Evolutionary conservation across 495 filamentous ascomycete species (phyloP).

Genomic region (Penicillium bovifimosum): DNA sequence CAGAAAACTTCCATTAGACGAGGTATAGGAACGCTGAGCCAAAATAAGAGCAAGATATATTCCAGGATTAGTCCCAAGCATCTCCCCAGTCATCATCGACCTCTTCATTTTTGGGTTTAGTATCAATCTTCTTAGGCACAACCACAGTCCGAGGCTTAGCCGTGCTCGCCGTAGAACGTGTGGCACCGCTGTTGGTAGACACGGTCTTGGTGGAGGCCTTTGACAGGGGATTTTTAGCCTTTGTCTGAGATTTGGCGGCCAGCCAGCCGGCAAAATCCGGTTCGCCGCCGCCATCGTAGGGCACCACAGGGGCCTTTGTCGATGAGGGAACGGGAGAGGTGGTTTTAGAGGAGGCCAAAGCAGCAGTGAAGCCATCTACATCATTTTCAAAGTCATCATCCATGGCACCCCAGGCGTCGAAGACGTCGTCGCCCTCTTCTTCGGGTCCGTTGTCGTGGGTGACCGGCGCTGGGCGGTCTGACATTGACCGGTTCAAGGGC

Average conservation of each 20-base stretch:
- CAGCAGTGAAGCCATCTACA: slow-evolving; percentile 44
- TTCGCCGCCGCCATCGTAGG: slow-evolving; percentile 77
- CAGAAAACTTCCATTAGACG: not conserved
- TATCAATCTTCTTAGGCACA: slow-evolving; percentile 44
- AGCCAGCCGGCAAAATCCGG: slow-evolving; percentile 94
- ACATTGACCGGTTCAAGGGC: slow-evolving; percentile 38
- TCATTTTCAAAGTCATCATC: slow-evolving; percentile 55
- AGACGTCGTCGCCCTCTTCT: slow-evolving; percentile 51
- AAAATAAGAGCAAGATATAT: not conserved
- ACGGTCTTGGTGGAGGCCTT: slow-evolving; percentile 65
- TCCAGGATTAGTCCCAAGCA: slow-evolving; percentile 44
- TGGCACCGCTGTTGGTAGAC: slow-evolving; percentile 23
- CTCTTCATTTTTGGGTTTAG: slow-evolving; percentile 45
- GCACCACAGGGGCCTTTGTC: slow-evolving; percentile 32
- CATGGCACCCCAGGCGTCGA: slow-evolving; percentile 69
- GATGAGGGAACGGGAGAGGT: slow-evolving; percentile 27
- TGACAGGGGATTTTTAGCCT: slow-evolving; percentile 63
- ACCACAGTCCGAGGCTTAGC: slow-evolving; percentile 37
- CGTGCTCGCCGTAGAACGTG: slow-evolving; percentile 29
- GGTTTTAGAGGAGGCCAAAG: slow-evolving; percentile 31
- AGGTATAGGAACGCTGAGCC: not conserved
- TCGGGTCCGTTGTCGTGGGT: slow-evolving; percentile 30
- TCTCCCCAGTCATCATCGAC: slow-evolving; percentile 53
- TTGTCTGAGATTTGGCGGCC: slow-evolving; percentile 73
- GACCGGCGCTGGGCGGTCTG: slow-evolving; percentile 38